Base-by-base conservation (phyloP, 2,329 filamentous ascomycete species). In the Alternaria rosae region DNA sequence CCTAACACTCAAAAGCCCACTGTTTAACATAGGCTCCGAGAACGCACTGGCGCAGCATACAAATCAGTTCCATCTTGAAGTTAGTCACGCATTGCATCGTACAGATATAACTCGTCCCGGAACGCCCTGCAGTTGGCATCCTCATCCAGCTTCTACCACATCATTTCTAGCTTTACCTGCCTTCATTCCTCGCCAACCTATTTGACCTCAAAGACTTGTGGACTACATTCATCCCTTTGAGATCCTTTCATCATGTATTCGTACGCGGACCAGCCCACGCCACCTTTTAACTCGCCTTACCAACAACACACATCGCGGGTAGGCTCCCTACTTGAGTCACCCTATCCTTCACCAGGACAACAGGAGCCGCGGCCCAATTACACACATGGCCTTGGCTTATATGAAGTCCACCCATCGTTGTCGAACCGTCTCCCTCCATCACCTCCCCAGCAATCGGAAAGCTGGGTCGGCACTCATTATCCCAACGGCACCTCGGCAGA, bases 231-330 rank as follows among this genome's bases (percentile, higher is more conserved):
- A 60, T 20, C 54, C 41, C 51, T 60, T 68, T 30, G 44, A 38
- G 21, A 43, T 51, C 53, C 59, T 66, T 66, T 63, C 64, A 62
- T 57, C 64, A 70, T 61, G 58, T 70, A 51, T 21, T 25, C 76
- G 38, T 73, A 75, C 53, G 57, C 71, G 32, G 74, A 73, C 53
- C 76, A 77, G 38, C 69, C 71, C 30, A 76, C 73, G 47, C 73
- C 78, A 63, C 72, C 75, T 35, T 76, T 76, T 68, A 76, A 77
- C 54, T 77, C 77, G 38, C 76, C 75, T 41, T 78, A 77, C 59
- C 76, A 78, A 64, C 73, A 74, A 53, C 73, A 75, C 62, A 62
- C 68, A 35, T 67, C 75, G 50, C 71, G 66, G 54, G 50, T 67
- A 15, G 57, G 61, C 20, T 63, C 74, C 17, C 54, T 78, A 42